Percentiles rank a stretch among this genome's conserved stretches.
These are phyloP conservation scores for Trichophyton mentagrophytes DNA, from an alignment of 2,329 filamentous ascomycete species.

Conservation along the genomic window DNA sequence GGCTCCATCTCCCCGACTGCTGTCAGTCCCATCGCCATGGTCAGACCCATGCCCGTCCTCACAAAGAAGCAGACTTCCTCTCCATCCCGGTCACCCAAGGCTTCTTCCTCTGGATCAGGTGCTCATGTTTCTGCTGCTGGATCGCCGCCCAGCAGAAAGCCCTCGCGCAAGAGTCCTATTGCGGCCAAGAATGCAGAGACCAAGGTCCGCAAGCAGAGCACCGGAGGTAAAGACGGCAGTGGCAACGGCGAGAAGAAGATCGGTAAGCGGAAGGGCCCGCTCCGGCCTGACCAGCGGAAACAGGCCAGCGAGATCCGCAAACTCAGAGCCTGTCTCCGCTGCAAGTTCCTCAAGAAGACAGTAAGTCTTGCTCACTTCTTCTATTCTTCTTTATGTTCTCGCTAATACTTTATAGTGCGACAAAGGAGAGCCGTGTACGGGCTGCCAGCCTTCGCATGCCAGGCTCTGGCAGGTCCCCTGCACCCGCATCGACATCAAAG, in stretches of 20 bases:
- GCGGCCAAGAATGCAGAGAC: constrained; percentile 70
- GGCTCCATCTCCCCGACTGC: constrained; percentile 32
- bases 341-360: constrained; percentile 98
- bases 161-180: constrained; percentile 58
- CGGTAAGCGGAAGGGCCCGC: constrained; percentile 74
- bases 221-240: constrained; percentile 60
- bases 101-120: constrained; percentile 23
- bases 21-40: constrained; percentile 56
- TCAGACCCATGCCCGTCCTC: constrained; percentile 49
- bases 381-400: background rate
- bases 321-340: constrained; percentile 80
- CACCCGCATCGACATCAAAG: constrained; percentile 96
- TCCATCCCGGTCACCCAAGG: constrained; percentile 49
- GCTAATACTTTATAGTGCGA: constrained; percentile 47
- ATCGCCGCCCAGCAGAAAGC: constrained; percentile 53
- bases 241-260: constrained; percentile 65
- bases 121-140: constrained; percentile 37
- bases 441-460: constrained; percentile 90
- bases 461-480: constrained; percentile 95
- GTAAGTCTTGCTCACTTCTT: constrained; percentile 18
- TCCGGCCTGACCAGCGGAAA: constrained; percentile 86
- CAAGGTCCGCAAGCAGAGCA: constrained; percentile 63
- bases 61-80: constrained; percentile 35
- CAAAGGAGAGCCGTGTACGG: constrained; percentile 89
- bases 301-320: constrained; percentile 96